Conservation (phyloP, 2,329 filamentous ascomycete species). For the Sarocladiaceae sp. region DNA sequence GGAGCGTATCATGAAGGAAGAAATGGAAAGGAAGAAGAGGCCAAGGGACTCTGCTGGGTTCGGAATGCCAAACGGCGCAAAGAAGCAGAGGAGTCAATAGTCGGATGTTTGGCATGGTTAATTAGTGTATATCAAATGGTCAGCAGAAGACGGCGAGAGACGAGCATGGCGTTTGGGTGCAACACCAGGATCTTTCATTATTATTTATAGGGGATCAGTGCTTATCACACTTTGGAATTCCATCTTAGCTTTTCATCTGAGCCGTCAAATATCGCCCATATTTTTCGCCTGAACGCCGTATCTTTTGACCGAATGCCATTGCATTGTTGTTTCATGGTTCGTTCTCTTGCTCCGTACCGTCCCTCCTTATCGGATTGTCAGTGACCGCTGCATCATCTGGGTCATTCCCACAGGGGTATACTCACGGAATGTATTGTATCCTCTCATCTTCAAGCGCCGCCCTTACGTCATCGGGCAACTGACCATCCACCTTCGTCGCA, state of each 20-base stretch:
- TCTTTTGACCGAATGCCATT: background rate
- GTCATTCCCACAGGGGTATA: constrained; percentile 17
- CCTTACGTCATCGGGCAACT: constrained; percentile 61
- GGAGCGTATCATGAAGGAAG: constrained; percentile 83
- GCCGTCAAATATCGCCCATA: background rate
- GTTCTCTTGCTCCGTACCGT: constrained; percentile 40
- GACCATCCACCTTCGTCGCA: constrained; percentile 88
- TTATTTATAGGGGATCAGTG: too few species aligned
- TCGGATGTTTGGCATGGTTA: too few species aligned
- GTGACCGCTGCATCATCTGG: background rate
- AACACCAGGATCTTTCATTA: too few species aligned
- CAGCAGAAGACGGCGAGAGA: too few species aligned
- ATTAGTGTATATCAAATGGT: too few species aligned
- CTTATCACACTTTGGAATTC: too few species aligned
- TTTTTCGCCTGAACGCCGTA: constrained; percentile 9
- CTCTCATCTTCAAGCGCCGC: constrained; percentile 56
- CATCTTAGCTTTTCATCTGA: too few species aligned
- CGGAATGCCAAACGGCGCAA: constrained; percentile 38
- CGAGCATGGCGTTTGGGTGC: too few species aligned
- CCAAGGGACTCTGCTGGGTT: constrained; percentile 41
- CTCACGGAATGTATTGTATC: constrained; percentile 61
- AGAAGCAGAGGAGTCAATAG: constrained; percentile 41
- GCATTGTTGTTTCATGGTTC: constrained; percentile 10
- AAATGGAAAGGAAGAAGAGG: constrained; percentile 70
- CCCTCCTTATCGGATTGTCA: constrained; percentile 29